Base-by-base conservation (phyloP, 768 basidiomycete genomes). In the Gymnopilus dilepis region DNA sequence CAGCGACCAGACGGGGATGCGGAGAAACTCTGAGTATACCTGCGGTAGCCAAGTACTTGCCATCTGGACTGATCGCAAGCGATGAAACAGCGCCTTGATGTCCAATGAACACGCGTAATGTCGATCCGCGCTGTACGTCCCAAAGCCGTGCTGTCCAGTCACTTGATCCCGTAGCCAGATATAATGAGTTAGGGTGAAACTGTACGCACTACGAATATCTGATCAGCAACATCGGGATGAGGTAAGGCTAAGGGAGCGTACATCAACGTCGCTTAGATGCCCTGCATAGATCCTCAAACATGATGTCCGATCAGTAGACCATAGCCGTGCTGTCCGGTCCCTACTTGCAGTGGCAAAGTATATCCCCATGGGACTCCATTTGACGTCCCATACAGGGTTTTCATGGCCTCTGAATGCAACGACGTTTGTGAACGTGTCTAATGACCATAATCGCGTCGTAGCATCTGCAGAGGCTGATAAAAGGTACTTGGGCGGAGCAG, bases 351-450 rank as follows among this genome's bases (percentile, higher is more conserved):
- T 97, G 6, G 97, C 97, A 74, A 99, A 99, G 77, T 99, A 98
- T n/a, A 96, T 87, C 4, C 97, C 96, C 82, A 94, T 89, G 9
- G 97, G 97, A 69, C 94, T 96, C 97, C 97, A 99, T 72, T 98
- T 91, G 12, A 97, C 95, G 68, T 99, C 97, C 97, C 97, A 99
- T 0, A 99, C 89, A 0, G 97, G 95, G 73, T 97, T 96, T 71
- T 96, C 90, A 68, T 99, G 97, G 0, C 97, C 97, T 33, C 95
- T 85, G 72, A 95, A 99, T 6, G 91, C 95, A 19, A 95, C 95
- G 9, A 99, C 77, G 68, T 97, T 97, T 15, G 92, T 86, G 83
- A 95, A 87, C 0, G 97, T 97, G 64, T 99, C 95, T 74, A 98
- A 78, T 5, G 95, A 97, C 97, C 97, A 99, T 19, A 99, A 76